Evolutionary conservation across 306 rosid genomes (phyloP), one percentile per base, ranked within the genome.

Genomic region (Vigna reflexopilosa): DNA sequence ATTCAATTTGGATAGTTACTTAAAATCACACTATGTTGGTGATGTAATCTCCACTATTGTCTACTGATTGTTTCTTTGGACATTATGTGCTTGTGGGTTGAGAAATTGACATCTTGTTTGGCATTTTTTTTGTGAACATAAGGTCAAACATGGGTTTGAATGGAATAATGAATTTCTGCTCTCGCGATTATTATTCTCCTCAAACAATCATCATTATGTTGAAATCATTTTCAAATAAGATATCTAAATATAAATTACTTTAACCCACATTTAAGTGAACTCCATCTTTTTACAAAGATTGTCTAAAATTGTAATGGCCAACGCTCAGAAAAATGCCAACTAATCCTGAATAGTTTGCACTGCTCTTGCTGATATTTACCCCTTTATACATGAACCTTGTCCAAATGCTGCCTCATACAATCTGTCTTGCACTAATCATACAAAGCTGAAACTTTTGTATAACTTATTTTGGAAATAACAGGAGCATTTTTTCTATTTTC

Each of bases 1-100:
- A 62, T 42, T n/a, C 30, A 72, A 38, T 59, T 81, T 57, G 47
- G 50, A 66, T 65, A 64, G 42, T 62, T 84, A 54, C 54, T 34
- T 63, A 10, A 51, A 67, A 56, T n/a, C 20, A 40, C 76, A 52
- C 57, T 44, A 68, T 20, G 64, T 34, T 70, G 24, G 15, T 76
- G 74, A 17, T 26, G 76, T 47, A 36, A 40, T 70, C 30, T 59
- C 54, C 42, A 42, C 20, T 11, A 20, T 44, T 44, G 19, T 54
- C 72, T 19, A 66, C 17, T 5, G 8, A 17, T 12, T 12, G 10
- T 42, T 19, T 67, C 17, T 67, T 67, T 44, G 11, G 36, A 19
- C 36, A 15, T 42, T 42, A 32, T 16, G 24, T 6, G 12, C 45
- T 5, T 8, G 22, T 15, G 22, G 45, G 67, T 32, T 62, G 13